Conservation (phyloP, 371 early-diverging fungal genomes). For the Lichtheimia ramosa region DNA sequence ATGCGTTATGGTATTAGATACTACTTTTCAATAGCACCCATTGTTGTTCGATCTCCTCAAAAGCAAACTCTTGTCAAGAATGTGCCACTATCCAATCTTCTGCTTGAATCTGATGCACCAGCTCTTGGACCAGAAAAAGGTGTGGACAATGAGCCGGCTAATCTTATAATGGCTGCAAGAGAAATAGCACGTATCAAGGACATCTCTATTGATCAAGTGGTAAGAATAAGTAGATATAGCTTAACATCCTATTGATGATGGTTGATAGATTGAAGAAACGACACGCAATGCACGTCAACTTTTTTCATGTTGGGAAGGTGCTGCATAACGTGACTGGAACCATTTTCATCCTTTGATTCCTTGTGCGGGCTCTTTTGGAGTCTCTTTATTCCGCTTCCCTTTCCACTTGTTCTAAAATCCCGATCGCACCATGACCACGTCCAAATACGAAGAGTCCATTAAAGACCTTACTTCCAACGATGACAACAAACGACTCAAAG, state of each 20-base stretch:
- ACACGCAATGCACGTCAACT: too few relatives aligned
- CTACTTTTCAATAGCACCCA: constrained; percentile 64
- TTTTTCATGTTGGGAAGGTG: constrained; percentile 4
- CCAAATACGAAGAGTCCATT: constrained; percentile 60
- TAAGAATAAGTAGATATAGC: constrained; percentile 27
- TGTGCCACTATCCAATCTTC: constrained; percentile 53
- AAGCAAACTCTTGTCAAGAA: constrained; percentile 49
- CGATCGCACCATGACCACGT: constrained; percentile 48
- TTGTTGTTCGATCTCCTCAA: constrained; percentile 48
- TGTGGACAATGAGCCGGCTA: constrained; percentile 56
- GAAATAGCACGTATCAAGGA: constrained; percentile 60
- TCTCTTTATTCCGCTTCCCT: not conserved
- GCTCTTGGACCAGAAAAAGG: constrained; percentile 64
- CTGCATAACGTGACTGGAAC: constrained; percentile 24
- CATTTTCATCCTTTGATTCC: not conserved
- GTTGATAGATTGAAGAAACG: too few relatives aligned
- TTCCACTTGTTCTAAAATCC: not conserved
- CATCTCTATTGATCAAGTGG: constrained; percentile 53
- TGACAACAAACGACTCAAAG: constrained; percentile 52
- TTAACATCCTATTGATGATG: constrained; percentile 43
- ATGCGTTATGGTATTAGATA: constrained; percentile 9
- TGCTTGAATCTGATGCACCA: constrained; percentile 75
- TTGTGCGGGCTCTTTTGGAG: not conserved
- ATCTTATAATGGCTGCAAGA: constrained; percentile 47
- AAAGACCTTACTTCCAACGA: constrained; percentile 49